Evolutionary conservation across 257 asterid species (phyloP), one percentile per base, ranked within the genome.

Genomic region (Primulina tabacum): DNA sequence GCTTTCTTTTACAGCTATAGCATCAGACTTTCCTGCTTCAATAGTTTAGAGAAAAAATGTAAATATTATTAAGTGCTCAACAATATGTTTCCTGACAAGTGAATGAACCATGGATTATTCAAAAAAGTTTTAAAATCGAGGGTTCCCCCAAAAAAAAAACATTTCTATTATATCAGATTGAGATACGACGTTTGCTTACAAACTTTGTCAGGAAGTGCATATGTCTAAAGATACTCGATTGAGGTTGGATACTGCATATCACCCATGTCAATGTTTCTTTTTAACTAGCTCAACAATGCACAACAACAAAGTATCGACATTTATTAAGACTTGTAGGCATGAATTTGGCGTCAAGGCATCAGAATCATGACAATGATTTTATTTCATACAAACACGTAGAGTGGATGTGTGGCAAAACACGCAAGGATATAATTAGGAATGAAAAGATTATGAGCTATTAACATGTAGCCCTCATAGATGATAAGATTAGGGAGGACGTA

Each of bases 11-110:
- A 81, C 71, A 67, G 35, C 75, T 62, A 76, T 76, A 73, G 26
- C 73, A 67, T 77, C 84, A 75, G 77, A 75, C 76, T 76, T 76
- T 72, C 82, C 98, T 92, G 87, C 71, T 72, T 55, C 29, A 77
- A 75, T 32, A 74, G 73, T 65, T 21, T 70, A 43, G 53, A 38
- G 66, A 33, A 21, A 10, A 20, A 10, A 59, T 68, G 5, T n/a
- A 53, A 43, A 53, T 60, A 28, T 53, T 34, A 33, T 61, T 63
- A 64, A 28, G 28, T 47, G 62, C 72, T 63, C 47, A 57, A 50
- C 47, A 69, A 73, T 40, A 43, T 24, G 37, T 18, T 68, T 53
- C 52, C 61, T 56, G 40, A 53, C 40, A 28, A 29, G 68, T 34
- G 57, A 53, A 26, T 28, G 35, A 4, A 33, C 4, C 11, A 30